phyloP scores from a whole-genome alignment of 164 flowering plant genomes.

The Dillenia suffruticosa region DNA sequence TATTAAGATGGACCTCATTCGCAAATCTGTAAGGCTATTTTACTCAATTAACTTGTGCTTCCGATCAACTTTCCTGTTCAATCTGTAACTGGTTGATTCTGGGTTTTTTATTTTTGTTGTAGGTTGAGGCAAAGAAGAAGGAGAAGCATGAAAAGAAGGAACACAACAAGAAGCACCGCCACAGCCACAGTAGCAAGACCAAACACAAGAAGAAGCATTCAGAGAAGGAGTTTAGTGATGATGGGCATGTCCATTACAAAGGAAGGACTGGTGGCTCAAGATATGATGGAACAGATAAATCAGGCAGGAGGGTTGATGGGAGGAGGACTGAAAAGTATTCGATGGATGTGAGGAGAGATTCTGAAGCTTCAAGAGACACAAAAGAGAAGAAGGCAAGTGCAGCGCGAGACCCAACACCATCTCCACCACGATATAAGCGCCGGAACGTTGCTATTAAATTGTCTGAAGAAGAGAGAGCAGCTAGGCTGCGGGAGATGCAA shows the following conservation, averaged over 20 bases:
- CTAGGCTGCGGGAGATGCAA: slow-evolving; percentile 84
- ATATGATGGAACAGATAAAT: no score
- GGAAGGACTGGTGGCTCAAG: neutral
- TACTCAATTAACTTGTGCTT: no score
- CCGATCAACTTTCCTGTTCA: neutral
- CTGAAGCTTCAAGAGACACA: slow-evolving; percentile 3
- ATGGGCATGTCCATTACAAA: neutral
- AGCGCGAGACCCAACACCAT: neutral
- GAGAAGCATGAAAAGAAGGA: slow-evolving; percentile 15
- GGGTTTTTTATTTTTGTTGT: slow-evolving; percentile 3
- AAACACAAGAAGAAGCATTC: slow-evolving; percentile 15
- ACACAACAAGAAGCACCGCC: slow-evolving; percentile 36
- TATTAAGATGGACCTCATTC: slow-evolving; percentile 87
- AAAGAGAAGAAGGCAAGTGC: slow-evolving; percentile 11
- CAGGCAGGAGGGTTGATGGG: slow-evolving; percentile 7
- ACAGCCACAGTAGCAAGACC: slow-evolving; percentile 12
- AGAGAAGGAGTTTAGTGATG: slow-evolving; percentile 18
- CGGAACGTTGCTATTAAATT: slow-evolving; percentile 48
- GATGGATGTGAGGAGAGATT: slow-evolving; percentile 8
- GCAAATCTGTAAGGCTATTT: slow-evolving; percentile 62
- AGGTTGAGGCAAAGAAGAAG: slow-evolving; percentile 52
- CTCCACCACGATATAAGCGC: slow-evolving; percentile 26
- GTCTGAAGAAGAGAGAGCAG: slow-evolving; percentile 85
- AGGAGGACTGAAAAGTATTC: slow-evolving; percentile 21
- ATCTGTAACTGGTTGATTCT: neutral